phyloP scores from a whole-genome alignment of 106 monocot genomes.

The Apostasia shenzhenica region DNA sequence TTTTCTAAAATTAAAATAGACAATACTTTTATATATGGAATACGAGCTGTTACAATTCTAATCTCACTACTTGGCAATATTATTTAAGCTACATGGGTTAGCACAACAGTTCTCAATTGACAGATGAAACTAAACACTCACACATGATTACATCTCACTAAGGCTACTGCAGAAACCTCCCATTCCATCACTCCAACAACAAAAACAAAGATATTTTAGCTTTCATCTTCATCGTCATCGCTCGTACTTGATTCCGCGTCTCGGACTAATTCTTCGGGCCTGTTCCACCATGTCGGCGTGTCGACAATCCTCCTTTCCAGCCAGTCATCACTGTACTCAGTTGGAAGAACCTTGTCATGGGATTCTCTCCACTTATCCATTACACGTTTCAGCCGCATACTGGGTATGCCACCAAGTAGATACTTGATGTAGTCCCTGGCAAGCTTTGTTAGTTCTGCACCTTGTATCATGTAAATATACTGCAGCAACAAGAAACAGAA shows the following conservation, averaged over 20 bases:
- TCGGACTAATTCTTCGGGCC: conserved; percentile 22
- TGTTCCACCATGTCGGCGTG: conserved; percentile 55
- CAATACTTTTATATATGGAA: no score
- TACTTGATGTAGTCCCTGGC: conserved; percentile 69
- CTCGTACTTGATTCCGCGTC: not conserved
- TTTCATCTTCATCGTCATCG: not conserved
- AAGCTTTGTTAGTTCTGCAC: conserved; percentile 55
- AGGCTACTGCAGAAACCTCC: no score
- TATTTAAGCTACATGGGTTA: no score
- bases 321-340: conserved; percentile 28
- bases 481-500: conserved; percentile 17
- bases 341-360: conserved; percentile 13
- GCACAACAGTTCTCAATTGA: no score
- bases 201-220: not conserved
- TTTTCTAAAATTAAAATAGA: no score
- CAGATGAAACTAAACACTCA: no score
- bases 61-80: no score
- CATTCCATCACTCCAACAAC: no score
- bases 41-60: no score
- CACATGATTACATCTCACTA: no score
- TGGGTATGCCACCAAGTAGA: conserved; percentile 43
- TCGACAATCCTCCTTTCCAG: conserved; percentile 25
- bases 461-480: conserved; percentile 82
- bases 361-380: conserved; percentile 41
- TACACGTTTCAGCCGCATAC: conserved; percentile 36